phyloP scores from a whole-genome alignment of 305 asterid species.

The Withania somnifera region DNA sequence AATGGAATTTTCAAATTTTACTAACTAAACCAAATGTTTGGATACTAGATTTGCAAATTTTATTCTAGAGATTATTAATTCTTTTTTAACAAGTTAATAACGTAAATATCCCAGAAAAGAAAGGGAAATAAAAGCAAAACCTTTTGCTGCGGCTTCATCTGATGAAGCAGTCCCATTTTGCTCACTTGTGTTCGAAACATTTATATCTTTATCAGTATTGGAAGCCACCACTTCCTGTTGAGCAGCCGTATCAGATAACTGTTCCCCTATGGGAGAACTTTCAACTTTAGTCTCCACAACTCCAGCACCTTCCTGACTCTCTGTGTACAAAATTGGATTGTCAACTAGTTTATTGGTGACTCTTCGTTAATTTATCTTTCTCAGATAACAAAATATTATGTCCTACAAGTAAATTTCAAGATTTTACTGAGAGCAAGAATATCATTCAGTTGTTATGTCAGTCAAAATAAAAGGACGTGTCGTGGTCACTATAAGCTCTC shows the following conservation, averaged over 20 bases:
- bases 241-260: slow-evolving; percentile 1
- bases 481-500: neutral
- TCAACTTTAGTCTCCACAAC: neutral
- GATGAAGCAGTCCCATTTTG: slow-evolving; percentile 25
- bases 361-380: neutral
- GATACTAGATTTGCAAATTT: neutral
- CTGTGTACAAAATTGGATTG: slow-evolving; percentile 19
- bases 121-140: slow-evolving; percentile 16
- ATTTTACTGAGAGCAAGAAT: neutral
- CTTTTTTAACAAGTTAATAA: neutral
- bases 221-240: slow-evolving; percentile 1
- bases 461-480: neutral
- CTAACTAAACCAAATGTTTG: neutral
- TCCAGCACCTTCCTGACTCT: slow-evolving; percentile 23
- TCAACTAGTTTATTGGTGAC: neutral
- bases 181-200: slow-evolving; percentile 23
- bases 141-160: slow-evolving; percentile 33
- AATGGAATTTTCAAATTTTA: neutral
- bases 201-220: slow-evolving; percentile 15
- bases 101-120: neutral
- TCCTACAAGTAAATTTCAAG: neutral
- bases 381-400: neutral
- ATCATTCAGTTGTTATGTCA: neutral
- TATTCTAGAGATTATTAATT: neutral
- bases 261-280: slow-evolving; percentile 13